Evolutionary conservation across 257 asterid species (phyloP), one percentile per base, ranked within the genome.

Genomic region (Verbascum thapsus): DNA sequence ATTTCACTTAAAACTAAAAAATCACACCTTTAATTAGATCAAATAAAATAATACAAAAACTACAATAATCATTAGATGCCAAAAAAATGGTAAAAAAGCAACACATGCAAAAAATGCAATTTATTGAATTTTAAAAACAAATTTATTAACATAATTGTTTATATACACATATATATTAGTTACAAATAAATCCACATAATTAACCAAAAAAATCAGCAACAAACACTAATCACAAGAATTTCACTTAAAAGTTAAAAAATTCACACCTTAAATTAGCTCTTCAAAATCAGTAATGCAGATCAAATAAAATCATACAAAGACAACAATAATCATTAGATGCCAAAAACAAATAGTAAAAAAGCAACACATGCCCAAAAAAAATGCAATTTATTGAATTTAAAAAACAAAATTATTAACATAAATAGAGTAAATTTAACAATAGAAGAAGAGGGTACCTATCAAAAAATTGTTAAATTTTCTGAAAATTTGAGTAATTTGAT

Each of bases 361-460:
- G 6, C 6, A 20, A 40, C 41, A 17, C 12, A n/a, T n/a, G 10
- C 58, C n/a, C n/a, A n/a, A n/a, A 13, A 10, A 47, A 49, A 4
- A 30, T 12, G 51, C 42, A n/a, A n/a, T n/a, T n/a, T n/a, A 37
- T 3, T 15, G 0, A 49, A 49, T 38, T 2, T 6, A 2, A 62
- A 2, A 45, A 16, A 37, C 5, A 38, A 42, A 40, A 34, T 54
- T 34, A 52, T 53, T 4, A n/a, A 37, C 8, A 18, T 9, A 40
- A 37, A 43, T 7, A 6, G 6, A n/a, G n/a, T n/a, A n/a, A n/a
- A n/a, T n/a, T n/a, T 5, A 26, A 20, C 0, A 12, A 62, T 55
- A 69, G 55, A 51, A 26, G 8, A 19, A 23, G 35, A 72, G 18
- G 0, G 6, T 38, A 66, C 69, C 59, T n/a, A 60, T 19, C 13